Evolutionary conservation across 331 rosid species (phyloP).

Genomic region (Pyrus hybrid): DNA sequence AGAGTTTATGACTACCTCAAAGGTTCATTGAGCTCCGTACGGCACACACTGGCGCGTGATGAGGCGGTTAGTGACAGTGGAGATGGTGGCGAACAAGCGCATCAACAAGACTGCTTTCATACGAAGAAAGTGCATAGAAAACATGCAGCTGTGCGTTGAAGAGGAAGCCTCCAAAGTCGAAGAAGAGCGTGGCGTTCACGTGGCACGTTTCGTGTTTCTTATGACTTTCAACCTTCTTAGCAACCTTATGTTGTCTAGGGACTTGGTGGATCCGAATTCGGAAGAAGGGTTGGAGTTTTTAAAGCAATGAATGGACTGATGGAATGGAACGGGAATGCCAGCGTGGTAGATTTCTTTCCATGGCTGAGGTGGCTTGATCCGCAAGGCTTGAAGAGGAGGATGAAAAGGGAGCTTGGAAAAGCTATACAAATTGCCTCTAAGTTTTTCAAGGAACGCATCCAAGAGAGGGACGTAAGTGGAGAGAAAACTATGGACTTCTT

Average conservation of each 20-base stretch:
- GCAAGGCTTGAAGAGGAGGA: slow-evolving; percentile 45
- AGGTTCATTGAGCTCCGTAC: slow-evolving; percentile 44
- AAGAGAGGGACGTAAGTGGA: neutral
- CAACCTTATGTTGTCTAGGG: slow-evolving; percentile 51
- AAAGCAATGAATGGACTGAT: slow-evolving; percentile 33
- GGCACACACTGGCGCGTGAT: slow-evolving; percentile 47
- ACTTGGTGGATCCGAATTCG: slow-evolving; percentile 43
- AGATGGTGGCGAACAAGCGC: slow-evolving; percentile 43
- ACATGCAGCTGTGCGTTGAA: slow-evolving; percentile 30
- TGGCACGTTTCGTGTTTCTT: slow-evolving; percentile 46
- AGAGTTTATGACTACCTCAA: slow-evolving; percentile 38
- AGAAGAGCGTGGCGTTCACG: slow-evolving; percentile 21
- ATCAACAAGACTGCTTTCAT: slow-evolving; percentile 25
- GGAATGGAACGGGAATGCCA: slow-evolving; percentile 50
- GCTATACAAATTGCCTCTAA: slow-evolving; percentile 38
- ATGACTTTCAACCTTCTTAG: slow-evolving; percentile 56
- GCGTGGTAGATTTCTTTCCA: slow-evolving; percentile 45
- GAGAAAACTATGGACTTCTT: slow-evolving; percentile 38
- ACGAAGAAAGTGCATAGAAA: slow-evolving; percentile 35
- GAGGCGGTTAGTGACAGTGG: slow-evolving; percentile 39
- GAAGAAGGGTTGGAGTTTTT: slow-evolving; percentile 40
- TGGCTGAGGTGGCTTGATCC: slow-evolving; percentile 52
- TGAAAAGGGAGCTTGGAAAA: slow-evolving; percentile 60
- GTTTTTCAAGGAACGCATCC: slow-evolving; percentile 34
- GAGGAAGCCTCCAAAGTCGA: slow-evolving; percentile 21